Conservation (phyloP, 2,329 filamentous ascomycete species). For the Pseudogymnoascus sp. region DNA sequence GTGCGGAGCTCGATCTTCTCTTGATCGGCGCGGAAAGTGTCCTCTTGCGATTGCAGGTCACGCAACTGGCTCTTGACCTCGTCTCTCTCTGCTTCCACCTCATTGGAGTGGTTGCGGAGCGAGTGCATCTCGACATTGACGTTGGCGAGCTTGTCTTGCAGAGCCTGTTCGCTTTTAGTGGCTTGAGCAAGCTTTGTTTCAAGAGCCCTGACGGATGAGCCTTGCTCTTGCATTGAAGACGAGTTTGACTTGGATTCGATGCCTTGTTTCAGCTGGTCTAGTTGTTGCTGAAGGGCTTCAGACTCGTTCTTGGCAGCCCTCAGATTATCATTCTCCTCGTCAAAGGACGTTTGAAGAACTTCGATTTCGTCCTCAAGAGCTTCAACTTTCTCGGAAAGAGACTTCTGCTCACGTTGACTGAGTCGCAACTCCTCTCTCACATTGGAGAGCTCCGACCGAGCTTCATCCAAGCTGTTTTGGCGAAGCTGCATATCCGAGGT, state of each 20-base stretch:
- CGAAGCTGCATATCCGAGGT: slow-evolving; percentile 62
- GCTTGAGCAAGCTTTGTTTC: slow-evolving; percentile 49
- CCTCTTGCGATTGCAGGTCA: slow-evolving; percentile 45
- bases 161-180: slow-evolving; percentile 50
- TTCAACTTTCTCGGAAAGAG: slow-evolving; percentile 56
- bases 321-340: slow-evolving; percentile 52
- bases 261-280: slow-evolving; percentile 30
- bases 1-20: slow-evolving; percentile 62
- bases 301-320: slow-evolving; percentile 35
- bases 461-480: slow-evolving; percentile 54
- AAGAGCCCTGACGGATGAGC: slow-evolving; percentile 49
- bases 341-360: slow-evolving; percentile 49
- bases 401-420: slow-evolving; percentile 53
- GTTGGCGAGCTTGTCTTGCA: slow-evolving; percentile 55
- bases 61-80: slow-evolving; percentile 55
- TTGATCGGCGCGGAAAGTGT: slow-evolving; percentile 52
- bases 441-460: slow-evolving; percentile 56
- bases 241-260: slow-evolving; percentile 30
- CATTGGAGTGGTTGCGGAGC: slow-evolving; percentile 46
- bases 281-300: slow-evolving; percentile 35
- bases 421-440: slow-evolving; percentile 64
- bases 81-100: slow-evolving; percentile 57
- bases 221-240: slow-evolving; percentile 32
- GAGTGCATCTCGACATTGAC: slow-evolving; percentile 53
- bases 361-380: slow-evolving; percentile 70